Conservation (phyloP, 2,329 filamentous ascomycete genomes). For the Colletotrichum aenigma region DNA sequence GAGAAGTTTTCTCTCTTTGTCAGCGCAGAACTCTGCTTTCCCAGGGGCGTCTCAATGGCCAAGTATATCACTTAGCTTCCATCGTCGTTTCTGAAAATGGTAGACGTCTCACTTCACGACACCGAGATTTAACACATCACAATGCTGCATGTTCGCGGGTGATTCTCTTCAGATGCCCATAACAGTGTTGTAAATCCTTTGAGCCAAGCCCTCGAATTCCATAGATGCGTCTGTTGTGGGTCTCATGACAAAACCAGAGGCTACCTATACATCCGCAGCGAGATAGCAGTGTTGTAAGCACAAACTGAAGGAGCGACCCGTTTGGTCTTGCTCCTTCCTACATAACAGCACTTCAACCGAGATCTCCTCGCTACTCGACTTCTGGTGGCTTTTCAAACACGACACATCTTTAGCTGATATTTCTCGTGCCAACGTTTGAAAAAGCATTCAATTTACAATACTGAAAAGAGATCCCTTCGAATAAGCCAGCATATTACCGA, state of each 20-base stretch:
- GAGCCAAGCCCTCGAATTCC: background rate
- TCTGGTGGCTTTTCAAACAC: background rate
- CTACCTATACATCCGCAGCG: background rate
- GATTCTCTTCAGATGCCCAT: background rate
- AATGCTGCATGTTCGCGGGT: background rate
- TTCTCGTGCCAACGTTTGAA: background rate
- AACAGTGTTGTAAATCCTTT: background rate
- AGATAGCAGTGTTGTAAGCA: background rate
- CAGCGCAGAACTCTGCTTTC: background rate
- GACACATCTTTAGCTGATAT: background rate
- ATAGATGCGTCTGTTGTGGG: background rate
- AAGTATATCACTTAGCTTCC: background rate
- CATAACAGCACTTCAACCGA: background rate
- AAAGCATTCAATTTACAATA: background rate
- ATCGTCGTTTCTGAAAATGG: background rate
- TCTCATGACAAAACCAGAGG: background rate
- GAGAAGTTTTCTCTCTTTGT: background rate
- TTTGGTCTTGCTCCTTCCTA: background rate
- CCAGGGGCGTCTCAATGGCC: background rate
- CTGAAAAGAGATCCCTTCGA: background rate
- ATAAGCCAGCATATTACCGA: background rate
- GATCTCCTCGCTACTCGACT: background rate
- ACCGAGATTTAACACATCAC: background rate
- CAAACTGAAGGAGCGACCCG: background rate
- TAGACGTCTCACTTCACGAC: background rate